These are phyloP conservation scores for Polygonum aviculare DNA, from an alignment of 148 eudicot species.

Conservation along the genomic window DNA sequence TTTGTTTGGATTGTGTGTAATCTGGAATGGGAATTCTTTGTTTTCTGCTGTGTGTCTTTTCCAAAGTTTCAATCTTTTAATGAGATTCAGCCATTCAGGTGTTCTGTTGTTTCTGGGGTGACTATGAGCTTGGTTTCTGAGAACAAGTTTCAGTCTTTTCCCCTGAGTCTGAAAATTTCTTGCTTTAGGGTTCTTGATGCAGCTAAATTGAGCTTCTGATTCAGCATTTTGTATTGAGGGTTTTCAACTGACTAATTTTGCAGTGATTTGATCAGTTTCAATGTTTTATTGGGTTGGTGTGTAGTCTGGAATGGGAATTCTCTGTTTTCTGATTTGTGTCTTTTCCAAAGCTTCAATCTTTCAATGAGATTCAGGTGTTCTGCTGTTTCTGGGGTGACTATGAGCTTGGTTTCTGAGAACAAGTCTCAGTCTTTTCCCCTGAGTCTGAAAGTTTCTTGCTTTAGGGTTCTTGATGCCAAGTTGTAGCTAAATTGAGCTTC, in stretches of 20 bases:
- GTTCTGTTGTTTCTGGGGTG: background rate
- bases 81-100: background rate
- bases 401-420: background rate
- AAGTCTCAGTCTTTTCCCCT: too few species aligned
- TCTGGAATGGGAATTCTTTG: background rate
- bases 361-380: background rate
- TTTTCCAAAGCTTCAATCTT: background rate
- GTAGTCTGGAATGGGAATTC: background rate
- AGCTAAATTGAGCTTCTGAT: conserved; percentile 1
- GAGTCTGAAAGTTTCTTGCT: background rate
- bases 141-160: too few species aligned
- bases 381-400: background rate
- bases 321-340: background rate
- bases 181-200: background rate
- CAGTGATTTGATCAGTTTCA: background rate
- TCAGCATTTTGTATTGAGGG: background rate
- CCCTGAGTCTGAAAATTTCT: background rate
- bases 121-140: background rate
- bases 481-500: background rate
- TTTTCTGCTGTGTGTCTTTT: background rate
- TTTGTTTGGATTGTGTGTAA: background rate
- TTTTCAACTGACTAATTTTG: background rate
- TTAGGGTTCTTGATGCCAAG: background rate
- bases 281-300: background rate
- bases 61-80: background rate